These are phyloP conservation scores for Ganoderma multipileum DNA, from an alignment of 1,284 basidiomycete species.

Conservation along the genomic window DNA sequence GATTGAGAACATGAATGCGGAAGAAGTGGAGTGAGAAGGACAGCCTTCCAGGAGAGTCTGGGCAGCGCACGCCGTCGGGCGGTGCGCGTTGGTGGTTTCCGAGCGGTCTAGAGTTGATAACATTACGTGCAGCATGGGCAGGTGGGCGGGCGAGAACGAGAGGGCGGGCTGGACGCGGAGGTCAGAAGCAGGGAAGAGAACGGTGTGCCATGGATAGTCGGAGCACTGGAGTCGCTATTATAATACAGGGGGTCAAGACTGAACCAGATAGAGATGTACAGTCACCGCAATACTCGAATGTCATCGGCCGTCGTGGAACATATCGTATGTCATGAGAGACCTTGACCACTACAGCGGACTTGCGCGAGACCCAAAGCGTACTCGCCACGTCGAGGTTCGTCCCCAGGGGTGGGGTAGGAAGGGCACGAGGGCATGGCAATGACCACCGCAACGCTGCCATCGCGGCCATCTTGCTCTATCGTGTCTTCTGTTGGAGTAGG, in stretches of 20 bases:
- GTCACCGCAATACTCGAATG: conserved; percentile 10
- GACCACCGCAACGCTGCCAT: conserved; percentile 24
- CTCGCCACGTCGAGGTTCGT: conserved; percentile 13
- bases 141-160: neutral
- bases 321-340: conserved; percentile 2
- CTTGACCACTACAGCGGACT: conserved; percentile 8
- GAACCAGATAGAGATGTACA: conserved; percentile 2
- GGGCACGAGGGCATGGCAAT: conserved; percentile 23
- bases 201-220: conserved; percentile 6
- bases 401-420: neutral
- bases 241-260: conserved; percentile 15
- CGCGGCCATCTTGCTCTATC: conserved; percentile 4
- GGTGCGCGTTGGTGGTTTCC: neutral
- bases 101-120: neutral
- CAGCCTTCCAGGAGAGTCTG: neutral
- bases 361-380: conserved; percentile 23
- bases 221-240: conserved; percentile 9
- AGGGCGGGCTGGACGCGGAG: neutral
- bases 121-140: neutral
- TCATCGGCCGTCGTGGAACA: neutral
- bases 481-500: neutral
- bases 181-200: conserved; percentile 1
- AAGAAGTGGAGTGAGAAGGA: conserved; percentile 14
- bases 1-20: neutral
- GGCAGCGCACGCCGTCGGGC: conserved; percentile 1